These are phyloP conservation scores for Silene uniflora DNA, from an alignment of 148 eudicot species.

Conservation along the genomic window DNA sequence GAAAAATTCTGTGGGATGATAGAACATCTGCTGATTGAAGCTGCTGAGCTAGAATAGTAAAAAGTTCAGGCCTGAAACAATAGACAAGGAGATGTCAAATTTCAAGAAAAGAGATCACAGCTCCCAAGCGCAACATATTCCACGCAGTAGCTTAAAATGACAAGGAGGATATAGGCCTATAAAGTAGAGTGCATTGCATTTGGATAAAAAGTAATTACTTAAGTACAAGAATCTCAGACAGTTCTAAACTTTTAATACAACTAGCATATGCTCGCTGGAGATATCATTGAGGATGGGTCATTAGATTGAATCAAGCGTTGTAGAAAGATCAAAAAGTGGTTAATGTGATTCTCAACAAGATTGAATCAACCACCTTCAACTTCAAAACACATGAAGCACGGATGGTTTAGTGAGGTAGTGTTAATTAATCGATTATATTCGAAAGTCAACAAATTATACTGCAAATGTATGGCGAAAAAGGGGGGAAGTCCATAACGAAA, in stretches of 20 bases:
- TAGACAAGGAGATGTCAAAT: not conserved
- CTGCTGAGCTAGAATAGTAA: conserved; percentile 79
- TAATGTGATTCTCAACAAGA: too few species aligned
- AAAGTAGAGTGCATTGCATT: not conserved
- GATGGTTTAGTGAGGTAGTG: not conserved
- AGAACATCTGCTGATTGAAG: conserved; percentile 82
- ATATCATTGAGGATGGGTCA: too few species aligned
- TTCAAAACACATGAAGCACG: not conserved
- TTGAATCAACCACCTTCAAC: not conserved
- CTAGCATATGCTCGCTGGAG: not conserved
- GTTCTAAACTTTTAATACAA: not conserved
- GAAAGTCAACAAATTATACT: not conserved
- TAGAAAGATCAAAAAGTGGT: too few species aligned
- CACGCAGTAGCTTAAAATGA: not conserved
- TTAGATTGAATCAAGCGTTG: too few species aligned
- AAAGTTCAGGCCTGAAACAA: conserved; percentile 75
- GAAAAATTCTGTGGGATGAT: conserved; percentile 83
- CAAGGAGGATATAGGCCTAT: not conserved
- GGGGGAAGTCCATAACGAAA: not conserved
- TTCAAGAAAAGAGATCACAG: not conserved
- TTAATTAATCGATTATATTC: not conserved
- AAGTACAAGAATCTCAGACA: not conserved
- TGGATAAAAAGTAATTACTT: not conserved
- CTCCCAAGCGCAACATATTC: not conserved
- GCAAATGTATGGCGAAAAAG: not conserved